Percentiles rank a stretch among this genome's conserved stretches.
Conservation (phyloP, 108 stramenopile genomes). For the Discostella pseudostelligera region DNA sequence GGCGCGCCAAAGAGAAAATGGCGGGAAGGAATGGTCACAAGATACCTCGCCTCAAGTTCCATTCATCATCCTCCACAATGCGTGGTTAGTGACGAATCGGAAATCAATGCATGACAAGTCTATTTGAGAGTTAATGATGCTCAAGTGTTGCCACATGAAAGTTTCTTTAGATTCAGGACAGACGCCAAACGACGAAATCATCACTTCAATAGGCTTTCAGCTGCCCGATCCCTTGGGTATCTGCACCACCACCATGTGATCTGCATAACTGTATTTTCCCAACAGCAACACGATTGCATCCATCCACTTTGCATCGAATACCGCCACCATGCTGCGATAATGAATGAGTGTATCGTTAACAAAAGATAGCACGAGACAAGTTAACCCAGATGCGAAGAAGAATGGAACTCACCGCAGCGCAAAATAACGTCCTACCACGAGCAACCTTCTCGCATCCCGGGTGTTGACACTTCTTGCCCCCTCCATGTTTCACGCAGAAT, state of each 20-base stretch:
- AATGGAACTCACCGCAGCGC: slow-evolving; percentile 65
- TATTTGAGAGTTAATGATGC: too few relatives aligned
- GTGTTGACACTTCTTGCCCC: slow-evolving; percentile 89
- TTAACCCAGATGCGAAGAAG: neutral
- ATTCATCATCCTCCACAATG: too few relatives aligned
- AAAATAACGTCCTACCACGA: slow-evolving; percentile 81
- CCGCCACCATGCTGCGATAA: slow-evolving; percentile 92
- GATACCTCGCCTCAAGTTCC: too few relatives aligned
- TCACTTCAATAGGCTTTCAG: too few relatives aligned
- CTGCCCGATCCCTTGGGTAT: too few relatives aligned
- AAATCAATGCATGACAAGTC: too few relatives aligned
- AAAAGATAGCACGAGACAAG: neutral
- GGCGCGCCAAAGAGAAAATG: too few relatives aligned
- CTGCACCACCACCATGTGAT: slow-evolving; percentile 86
- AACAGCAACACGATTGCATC: slow-evolving; percentile 93
- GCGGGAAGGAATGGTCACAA: too few relatives aligned
- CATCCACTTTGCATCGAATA: slow-evolving; percentile 89
- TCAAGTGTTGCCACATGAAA: too few relatives aligned
- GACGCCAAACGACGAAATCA: too few relatives aligned
- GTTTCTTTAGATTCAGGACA: too few relatives aligned
- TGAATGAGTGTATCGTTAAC: slow-evolving; percentile 9
- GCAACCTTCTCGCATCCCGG: slow-evolving; percentile 83
- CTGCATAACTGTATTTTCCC: slow-evolving; percentile 93
- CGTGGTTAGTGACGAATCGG: too few relatives aligned
- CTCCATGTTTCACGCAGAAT: slow-evolving; percentile 98